Evolutionary conservation across 176 grass and related monocot genomes (phyloP).

Genomic region (Oryza meyeriana): DNA sequence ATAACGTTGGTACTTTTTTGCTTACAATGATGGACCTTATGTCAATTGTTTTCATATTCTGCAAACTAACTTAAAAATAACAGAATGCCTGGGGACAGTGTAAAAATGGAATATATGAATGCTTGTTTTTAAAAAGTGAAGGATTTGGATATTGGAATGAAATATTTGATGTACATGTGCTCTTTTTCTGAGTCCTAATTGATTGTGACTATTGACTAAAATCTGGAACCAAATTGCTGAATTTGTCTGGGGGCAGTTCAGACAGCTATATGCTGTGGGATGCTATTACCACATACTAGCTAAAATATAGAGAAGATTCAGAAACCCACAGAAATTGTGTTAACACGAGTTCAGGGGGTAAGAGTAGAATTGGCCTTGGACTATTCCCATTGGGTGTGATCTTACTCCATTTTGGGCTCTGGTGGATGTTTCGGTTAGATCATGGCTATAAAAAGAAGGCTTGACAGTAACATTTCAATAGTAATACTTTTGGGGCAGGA

Average conservation of each 20-base stretch:
- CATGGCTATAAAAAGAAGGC: background rate
- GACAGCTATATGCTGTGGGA: background rate
- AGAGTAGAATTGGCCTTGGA: background rate
- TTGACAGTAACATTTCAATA: background rate
- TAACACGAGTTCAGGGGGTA: background rate
- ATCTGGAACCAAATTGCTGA: background rate
- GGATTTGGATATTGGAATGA: background rate
- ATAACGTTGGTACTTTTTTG: background rate
- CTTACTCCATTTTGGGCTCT: background rate
- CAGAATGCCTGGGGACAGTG: background rate
- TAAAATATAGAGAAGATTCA: background rate
- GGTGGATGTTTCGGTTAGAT: background rate
- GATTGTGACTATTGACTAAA: background rate
- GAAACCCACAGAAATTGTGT: background rate
- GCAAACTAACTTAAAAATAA: background rate
- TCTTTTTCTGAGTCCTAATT: conserved; percentile 6
- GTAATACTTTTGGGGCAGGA: background rate
- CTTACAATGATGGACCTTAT: background rate
- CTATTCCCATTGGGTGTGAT: background rate
- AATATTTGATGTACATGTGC: background rate
- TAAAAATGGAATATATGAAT: conserved; percentile 5
- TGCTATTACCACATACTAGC: background rate
- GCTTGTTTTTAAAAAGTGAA: background rate
- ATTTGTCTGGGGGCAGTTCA: background rate
- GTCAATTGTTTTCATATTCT: background rate